Evolutionary conservation across 495 filamentous ascomycete genomes (phyloP).

Genomic region (Penicillium fimorum): DNA sequence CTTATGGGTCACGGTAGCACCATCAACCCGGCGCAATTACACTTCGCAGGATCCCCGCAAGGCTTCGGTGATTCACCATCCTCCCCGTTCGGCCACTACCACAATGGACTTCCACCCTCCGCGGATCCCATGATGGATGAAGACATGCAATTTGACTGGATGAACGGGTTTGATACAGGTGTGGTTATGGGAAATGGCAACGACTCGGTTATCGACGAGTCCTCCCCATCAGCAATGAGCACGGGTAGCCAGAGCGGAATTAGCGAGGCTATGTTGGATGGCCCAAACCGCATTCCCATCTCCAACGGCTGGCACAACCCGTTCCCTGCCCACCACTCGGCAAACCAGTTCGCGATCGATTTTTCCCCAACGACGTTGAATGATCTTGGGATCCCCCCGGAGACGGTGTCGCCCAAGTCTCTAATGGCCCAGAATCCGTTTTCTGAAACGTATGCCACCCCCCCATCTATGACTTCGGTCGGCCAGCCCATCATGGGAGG

Average conservation of each 20-base stretch:
- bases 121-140: constrained; percentile 61
- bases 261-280: constrained; percentile 90
- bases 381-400: constrained; percentile 42
- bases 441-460: constrained; percentile 48
- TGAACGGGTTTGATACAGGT: constrained; percentile 75
- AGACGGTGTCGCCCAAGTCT: constrained; percentile 50
- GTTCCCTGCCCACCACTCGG: constrained; percentile 58
- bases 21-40: constrained; percentile 93
- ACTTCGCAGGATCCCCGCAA: constrained; percentile 82
- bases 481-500: constrained; percentile 48
- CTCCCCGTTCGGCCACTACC: constrained; percentile 69
- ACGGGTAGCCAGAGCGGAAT: constrained; percentile 88
- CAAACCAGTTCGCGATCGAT: constrained; percentile 61
- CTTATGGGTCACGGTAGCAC: constrained; percentile 72
- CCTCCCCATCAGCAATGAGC: constrained; percentile 92
- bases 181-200: constrained; percentile 67
- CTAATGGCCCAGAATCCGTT: constrained; percentile 49
- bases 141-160: constrained; percentile 81
- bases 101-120: constrained; percentile 54
- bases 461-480: constrained; percentile 65
- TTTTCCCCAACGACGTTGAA: constrained; percentile 49
- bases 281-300: constrained; percentile 60
- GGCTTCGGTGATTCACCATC: constrained; percentile 63
- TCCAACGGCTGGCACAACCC: constrained; percentile 63
- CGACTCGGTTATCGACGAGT: constrained; percentile 83